Percentiles rank a stretch among this genome's conserved stretches.
phyloP scores from a whole-genome alignment of 345 rosid genomes.

The thale cress (Arabidopsis thaliana) region TAIR10.1 NC_003070.9:29454001-29454500 shows the following conservation, averaged over 20 bases:
- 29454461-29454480: slow-evolving; percentile 13
- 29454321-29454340: slow-evolving; percentile 44
- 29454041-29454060: slow-evolving; percentile 89
- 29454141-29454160: slow-evolving; percentile 91
- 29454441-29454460: slow-evolving; percentile 52
- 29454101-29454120: slow-evolving; percentile 88
- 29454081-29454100: slow-evolving; percentile 80
- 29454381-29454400: slow-evolving; percentile 93
- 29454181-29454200: slow-evolving; percentile 99
- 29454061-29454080: slow-evolving; percentile 78
- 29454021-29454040: slow-evolving; percentile 33
- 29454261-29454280: no score
- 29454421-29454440: slow-evolving; percentile 92
- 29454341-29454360: slow-evolving; percentile 99
- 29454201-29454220: slow-evolving; percentile 99
- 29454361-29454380: slow-evolving; percentile 97
- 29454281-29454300: no score
- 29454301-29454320: slow-evolving; percentile 3
- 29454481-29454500: slow-evolving; percentile 16
- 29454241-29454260: slow-evolving; percentile 64
- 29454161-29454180: slow-evolving; percentile 99
- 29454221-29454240: slow-evolving; percentile 92
- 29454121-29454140: slow-evolving; percentile 73
- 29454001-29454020: not conserved
- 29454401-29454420: slow-evolving; percentile 91